phyloP scores from a whole-genome alignment of 192 early-diverging fungal species.

The Backusella australiensis region DNA sequence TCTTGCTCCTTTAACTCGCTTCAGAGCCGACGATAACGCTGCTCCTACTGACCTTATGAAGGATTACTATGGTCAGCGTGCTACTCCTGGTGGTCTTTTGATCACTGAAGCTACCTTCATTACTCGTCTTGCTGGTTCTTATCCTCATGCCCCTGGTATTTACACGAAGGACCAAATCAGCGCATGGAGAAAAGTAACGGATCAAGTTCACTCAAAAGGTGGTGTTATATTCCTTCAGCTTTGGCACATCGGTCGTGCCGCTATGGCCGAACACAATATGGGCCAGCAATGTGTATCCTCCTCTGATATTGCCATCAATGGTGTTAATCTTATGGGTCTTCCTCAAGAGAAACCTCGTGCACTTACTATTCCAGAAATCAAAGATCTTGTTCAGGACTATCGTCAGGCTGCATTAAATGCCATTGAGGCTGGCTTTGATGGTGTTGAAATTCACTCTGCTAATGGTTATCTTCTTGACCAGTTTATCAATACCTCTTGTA shows the following conservation, averaged over 20 bases:
- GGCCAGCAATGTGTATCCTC: conserved; percentile 14
- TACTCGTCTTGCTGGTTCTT: conserved; percentile 9
- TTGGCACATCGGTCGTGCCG: conserved; percentile 39
- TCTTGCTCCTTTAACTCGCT: conserved; percentile 25
- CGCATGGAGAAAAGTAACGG: conserved; percentile 51
- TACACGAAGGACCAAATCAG: conserved; percentile 40
- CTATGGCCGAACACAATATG: neutral
- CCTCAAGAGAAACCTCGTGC: conserved; percentile 20
- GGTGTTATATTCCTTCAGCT: conserved; percentile 56
- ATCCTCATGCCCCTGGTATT: conserved; percentile 33
- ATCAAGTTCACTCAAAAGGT: conserved; percentile 53
- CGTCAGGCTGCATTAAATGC: conserved; percentile 63
- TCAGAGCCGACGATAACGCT: neutral
- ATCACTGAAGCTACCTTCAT: conserved; percentile 28
- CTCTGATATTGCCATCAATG: conserved; percentile 20
- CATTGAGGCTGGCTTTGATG: conserved; percentile 80
- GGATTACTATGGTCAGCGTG: conserved; percentile 30
- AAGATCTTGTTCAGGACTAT: conserved; percentile 1
- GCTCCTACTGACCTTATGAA: conserved; percentile 9
- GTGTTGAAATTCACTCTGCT: conserved; percentile 88
- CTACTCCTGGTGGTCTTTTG: conserved; percentile 20
- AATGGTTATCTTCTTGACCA: conserved; percentile 88
- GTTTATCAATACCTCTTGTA: conserved; percentile 78
- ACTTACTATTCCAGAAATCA: conserved; percentile 13
- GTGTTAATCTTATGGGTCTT: neutral